Evolutionary conservation across 2,329 filamentous ascomycete genomes (phyloP).

Genomic region (Aspergillus quadrilineatus): DNA sequence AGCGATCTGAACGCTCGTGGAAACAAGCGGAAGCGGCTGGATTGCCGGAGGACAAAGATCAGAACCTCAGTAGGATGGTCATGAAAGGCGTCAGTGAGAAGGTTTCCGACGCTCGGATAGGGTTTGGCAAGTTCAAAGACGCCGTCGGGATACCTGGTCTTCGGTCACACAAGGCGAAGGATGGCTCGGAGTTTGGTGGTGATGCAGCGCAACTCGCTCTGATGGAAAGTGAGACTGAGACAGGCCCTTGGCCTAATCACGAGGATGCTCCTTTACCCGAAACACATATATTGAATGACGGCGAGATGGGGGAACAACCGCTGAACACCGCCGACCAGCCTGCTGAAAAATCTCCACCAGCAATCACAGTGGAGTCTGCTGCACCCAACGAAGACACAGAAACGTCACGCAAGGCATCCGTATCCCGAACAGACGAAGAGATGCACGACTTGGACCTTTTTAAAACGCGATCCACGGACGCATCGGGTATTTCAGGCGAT

Average conservation of each 20-base stretch:
- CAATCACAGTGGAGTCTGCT: conserved; percentile 34
- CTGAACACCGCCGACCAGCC: conserved; percentile 16
- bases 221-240: conserved; percentile 31
- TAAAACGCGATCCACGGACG: conserved; percentile 31
- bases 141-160: conserved; percentile 60
- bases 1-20: conserved; percentile 32
- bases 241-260: conserved; percentile 17
- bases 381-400: conserved; percentile 21
- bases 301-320: conserved; percentile 11
- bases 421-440: conserved; percentile 26
- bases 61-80: conserved; percentile 60
- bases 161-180: conserved; percentile 41
- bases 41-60: conserved; percentile 40
- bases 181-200: conserved; percentile 31
- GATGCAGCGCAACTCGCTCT: conserved; percentile 30
- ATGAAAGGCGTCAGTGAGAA: conserved; percentile 79
- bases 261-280: conserved; percentile 22
- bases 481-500: conserved; percentile 22
- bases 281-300: conserved; percentile 17
- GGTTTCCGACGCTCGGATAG: conserved; percentile 76
- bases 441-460: conserved; percentile 30
- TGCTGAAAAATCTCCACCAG: conserved; percentile 27
- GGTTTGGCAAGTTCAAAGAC: conserved; percentile 81
- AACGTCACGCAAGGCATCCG: conserved; percentile 17
- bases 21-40: conserved; percentile 30